Evolutionary conservation across 2,329 filamentous ascomycete species (phyloP).

Genomic region (Xylaria polymorpha): DNA sequence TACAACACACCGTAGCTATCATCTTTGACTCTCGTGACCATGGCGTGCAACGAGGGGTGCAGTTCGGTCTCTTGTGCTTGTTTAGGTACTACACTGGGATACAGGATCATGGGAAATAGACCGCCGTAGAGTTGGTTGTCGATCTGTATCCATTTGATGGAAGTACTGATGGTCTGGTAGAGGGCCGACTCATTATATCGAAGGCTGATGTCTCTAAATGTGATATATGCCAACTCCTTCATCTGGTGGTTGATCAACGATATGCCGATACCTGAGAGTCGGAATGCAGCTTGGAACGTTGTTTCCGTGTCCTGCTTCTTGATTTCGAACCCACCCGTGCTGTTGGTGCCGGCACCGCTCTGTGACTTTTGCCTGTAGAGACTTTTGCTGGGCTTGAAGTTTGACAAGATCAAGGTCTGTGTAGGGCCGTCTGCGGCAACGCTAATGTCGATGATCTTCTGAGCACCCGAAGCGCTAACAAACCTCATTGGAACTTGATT

Average conservation of each 20-base stretch:
- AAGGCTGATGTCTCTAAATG: slow-evolving; percentile 88
- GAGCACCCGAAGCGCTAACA: slow-evolving; percentile 71
- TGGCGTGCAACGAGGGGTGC: slow-evolving; percentile 92
- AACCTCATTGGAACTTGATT: slow-evolving; percentile 96
- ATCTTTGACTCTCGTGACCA: slow-evolving; percentile 94
- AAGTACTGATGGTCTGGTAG: slow-evolving; percentile 90
- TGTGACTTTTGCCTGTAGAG: slow-evolving; percentile 76
- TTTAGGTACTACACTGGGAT: slow-evolving; percentile 97
- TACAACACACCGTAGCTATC: slow-evolving; percentile 98
- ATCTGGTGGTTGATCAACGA: slow-evolving; percentile 93
- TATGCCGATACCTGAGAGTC: slow-evolving; percentile 88
- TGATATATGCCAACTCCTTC: slow-evolving; percentile 92
- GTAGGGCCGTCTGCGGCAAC: slow-evolving; percentile 95
- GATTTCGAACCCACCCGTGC: slow-evolving; percentile 84
- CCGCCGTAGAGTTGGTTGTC: slow-evolving; percentile 99
- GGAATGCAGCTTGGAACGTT: slow-evolving; percentile 89
- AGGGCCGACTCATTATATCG: slow-evolving; percentile 93
- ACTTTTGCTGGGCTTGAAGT: slow-evolving; percentile 92
- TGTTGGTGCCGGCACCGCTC: slow-evolving; percentile 63
- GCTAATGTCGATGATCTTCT: slow-evolving; percentile 96
- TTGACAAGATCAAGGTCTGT: slow-evolving; percentile 92
- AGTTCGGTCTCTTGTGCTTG: slow-evolving; percentile 95
- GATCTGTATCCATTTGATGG: slow-evolving; percentile 98
- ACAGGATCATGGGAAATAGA: slow-evolving; percentile 96
- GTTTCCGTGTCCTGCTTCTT: slow-evolving; percentile 90